These are phyloP conservation scores for Sphaerulina musiva DNA, from an alignment of 2,329 filamentous ascomycete genomes.

Conservation along the genomic window DNA sequence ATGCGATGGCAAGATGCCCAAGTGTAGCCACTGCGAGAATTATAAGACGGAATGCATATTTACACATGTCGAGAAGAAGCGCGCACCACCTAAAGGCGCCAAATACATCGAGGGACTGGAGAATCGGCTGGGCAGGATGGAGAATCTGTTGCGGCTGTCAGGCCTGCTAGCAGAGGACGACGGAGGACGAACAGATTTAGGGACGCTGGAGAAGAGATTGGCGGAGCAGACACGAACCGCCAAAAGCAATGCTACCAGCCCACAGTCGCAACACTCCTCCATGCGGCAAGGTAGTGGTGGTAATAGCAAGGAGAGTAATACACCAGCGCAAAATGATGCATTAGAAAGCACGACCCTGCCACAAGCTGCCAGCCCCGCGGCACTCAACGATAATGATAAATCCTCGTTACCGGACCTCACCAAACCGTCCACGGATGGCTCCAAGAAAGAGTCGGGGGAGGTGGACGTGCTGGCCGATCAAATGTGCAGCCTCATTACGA, in stretches of 20 bases:
- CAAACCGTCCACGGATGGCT: slow-evolving; percentile 3
- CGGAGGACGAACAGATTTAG: slow-evolving; percentile 76
- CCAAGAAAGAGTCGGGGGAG: slow-evolving; percentile 12
- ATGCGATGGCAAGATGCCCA: slow-evolving; percentile 90
- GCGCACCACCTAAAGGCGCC: slow-evolving; percentile 91
- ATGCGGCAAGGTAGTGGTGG: slow-evolving; percentile 8
- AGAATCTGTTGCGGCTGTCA: slow-evolving; percentile 78
- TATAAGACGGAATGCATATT: slow-evolving; percentile 98
- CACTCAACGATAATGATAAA: slow-evolving; percentile 5
- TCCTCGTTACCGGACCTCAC: slow-evolving; percentile 10
- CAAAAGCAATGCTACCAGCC: slow-evolving; percentile 31
- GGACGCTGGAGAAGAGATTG: slow-evolving; percentile 71
- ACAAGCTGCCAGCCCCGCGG: slow-evolving; percentile 2
- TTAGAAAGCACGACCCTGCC: slow-evolving; percentile 3
- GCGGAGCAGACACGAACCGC: slow-evolving; percentile 44
- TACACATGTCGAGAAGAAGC: slow-evolving; percentile 97
- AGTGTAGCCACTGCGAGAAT: slow-evolving; percentile 92
- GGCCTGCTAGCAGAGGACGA: slow-evolving; percentile 83
- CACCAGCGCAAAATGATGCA: slow-evolving; percentile 10
- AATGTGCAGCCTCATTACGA: slow-evolving; percentile 98
- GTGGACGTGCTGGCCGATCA: slow-evolving; percentile 76
- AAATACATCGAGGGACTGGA: slow-evolving; percentile 98
- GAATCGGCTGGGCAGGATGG: slow-evolving; percentile 92
- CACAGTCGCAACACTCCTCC: slow-evolving; percentile 26
- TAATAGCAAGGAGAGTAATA: slow-evolving; percentile 9